Evolutionary conservation across 2,329 filamentous ascomycete genomes (phyloP), one percentile per base, ranked within the genome.

Genomic region (Aspergillus tamarii): DNA sequence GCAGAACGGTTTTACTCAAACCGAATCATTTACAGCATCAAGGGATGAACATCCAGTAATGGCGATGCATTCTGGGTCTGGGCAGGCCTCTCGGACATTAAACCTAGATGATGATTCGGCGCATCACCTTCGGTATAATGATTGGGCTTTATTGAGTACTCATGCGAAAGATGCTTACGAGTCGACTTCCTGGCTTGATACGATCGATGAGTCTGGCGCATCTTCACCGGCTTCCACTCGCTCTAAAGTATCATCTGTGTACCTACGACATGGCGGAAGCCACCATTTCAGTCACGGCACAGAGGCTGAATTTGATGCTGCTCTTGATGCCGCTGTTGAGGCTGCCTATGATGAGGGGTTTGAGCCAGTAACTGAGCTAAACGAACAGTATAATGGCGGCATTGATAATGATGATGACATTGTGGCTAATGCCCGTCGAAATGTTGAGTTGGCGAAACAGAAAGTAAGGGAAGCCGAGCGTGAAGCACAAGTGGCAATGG

Each of bases 301-400:
- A 0, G 92, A 96, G 75, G 90, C 92, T 8, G 94, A 97, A 73
- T 97, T 98, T 69, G 94, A 97, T 78, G 93, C 93, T 10, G 95
- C 95, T 4, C 84, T 98, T 50, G 94, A 98, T 79, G 94, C 94
- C 28, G 95, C 95, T 16, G 94, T 98, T 10, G 95, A 98, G 77
- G 94, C 94, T 57, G 95, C 94, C 6, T 99, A 98, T 76, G 91
- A 97, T 75, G 93, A 97, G 66, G 92, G 92, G 0, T 91, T 93
- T 67, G 93, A 97, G 73, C 91, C 91, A 4, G 88, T 71, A 66
- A 73, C 69, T 65, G 81, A 73, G 66, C 72, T 10, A 21, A 39
- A 34, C 11, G 52, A 39, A 23, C 52, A 55, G 30, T 55, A 55
- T 16, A 19, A 59, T 69, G 74, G 64, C 43, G 80, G 67, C 46